Percentiles rank a stretch among this genome's conserved stretches.
Conservation (phyloP, 345 rosid genomes). For the Camelina neglecta region DNA sequence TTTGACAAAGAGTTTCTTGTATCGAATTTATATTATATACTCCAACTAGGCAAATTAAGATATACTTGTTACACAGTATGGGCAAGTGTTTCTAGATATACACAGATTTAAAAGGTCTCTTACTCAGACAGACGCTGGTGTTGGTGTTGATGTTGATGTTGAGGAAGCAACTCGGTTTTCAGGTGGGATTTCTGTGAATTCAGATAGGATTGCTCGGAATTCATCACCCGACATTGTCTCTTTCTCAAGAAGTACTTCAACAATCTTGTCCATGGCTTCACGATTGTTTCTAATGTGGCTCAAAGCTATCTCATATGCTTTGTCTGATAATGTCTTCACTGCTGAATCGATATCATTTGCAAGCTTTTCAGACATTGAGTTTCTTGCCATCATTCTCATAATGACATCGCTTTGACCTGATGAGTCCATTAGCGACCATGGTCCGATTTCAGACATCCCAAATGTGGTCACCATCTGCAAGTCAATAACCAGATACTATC, state of each 20-base stretch:
- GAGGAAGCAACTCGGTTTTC: conserved; percentile 84
- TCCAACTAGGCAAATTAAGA: too few relatives aligned
- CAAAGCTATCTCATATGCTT: conserved; percentile 78
- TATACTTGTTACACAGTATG: neutral
- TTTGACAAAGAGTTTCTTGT: neutral
- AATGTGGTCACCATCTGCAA: conserved; percentile 94
- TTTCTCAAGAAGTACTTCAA: conserved; percentile 90
- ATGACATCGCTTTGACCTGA: conserved; percentile 82
- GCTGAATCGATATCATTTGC: conserved; percentile 88
- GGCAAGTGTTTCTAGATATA: conserved; percentile 33
- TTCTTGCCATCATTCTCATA: conserved; percentile 99
- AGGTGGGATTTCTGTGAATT: conserved; percentile 82
- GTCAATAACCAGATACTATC: neutral
- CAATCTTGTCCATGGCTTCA: conserved; percentile 95
- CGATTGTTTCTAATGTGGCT: conserved; percentile 84
- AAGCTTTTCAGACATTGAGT: conserved; percentile 95
- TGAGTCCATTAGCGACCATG: conserved; percentile 92
- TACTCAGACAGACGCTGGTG: conserved; percentile 41
- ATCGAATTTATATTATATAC: neutral
- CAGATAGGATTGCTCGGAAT: conserved; percentile 92
- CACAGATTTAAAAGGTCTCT: conserved; percentile 21
- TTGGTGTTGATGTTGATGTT: conserved; percentile 51
- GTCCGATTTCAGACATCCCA: conserved; percentile 97
- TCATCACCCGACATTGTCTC: conserved; percentile 89
- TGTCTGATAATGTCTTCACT: conserved; percentile 74